A percentile compares a stretch with the other conserved stretches of the same genome.
Evolutionary conservation across 305 asterid genomes (phyloP).

Genomic region (Fraxinus albicans): DNA sequence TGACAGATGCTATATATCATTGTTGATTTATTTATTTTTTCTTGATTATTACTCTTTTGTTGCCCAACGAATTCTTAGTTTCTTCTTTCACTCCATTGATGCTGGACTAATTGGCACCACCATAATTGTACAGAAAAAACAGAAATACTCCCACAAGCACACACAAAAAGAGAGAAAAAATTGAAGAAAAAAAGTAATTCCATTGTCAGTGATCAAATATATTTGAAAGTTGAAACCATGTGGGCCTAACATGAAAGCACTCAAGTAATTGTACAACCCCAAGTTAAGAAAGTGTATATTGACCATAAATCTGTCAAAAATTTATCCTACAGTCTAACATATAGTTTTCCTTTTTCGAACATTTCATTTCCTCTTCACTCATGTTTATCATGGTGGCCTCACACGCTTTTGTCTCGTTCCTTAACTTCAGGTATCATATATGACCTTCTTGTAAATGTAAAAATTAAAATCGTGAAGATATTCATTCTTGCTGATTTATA

Average conservation of each 20-base stretch:
- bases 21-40: not conserved
- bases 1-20: not conserved
- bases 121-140: not conserved
- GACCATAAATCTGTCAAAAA: not conserved
- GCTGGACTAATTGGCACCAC: not conserved
- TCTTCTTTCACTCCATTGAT: not conserved
- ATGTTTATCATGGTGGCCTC: not conserved
- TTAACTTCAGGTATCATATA: not conserved
- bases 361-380: not conserved
- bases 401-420: not conserved
- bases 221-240: not conserved
- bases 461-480: not conserved
- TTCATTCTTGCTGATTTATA: not conserved
- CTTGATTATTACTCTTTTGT: not conserved
- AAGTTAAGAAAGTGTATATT: not conserved
- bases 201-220: not conserved
- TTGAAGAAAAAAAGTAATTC: not conserved
- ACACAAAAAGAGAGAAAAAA: not conserved
- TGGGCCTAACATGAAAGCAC: not conserved
- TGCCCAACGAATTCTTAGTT: not conserved
- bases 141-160: not conserved
- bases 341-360: not conserved
- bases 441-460: not conserved
- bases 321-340: not conserved
- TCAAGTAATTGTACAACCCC: not conserved